Base-by-base conservation (phyloP, 129 eudicot genomes). In the Tanacetum coccineum region DNA sequence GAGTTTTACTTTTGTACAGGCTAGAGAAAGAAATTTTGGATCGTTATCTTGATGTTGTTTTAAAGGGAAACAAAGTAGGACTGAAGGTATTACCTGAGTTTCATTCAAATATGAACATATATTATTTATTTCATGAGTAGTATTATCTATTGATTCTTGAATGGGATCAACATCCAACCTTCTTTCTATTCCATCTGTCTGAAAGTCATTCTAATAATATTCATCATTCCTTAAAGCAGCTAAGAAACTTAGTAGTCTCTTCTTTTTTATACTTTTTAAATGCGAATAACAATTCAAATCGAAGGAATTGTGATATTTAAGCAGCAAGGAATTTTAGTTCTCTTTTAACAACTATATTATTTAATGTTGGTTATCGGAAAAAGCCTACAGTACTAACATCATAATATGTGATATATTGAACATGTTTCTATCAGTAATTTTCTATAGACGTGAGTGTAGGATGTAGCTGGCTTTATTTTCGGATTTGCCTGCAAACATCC, bases 61-160 rank as follows among this genome's bases (percentile, higher is more conserved):
- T 93, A 78, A 93, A 93, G 78, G 98, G 98, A 51, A 93, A 93
- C 81, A 93, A 81, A 78, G 98, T 88, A 52, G 98, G 98, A 20
- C 68, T 93, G 71, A 93, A 93, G 98, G 98, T 93, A 80, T 62
- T 69, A 40, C 45, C 66, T 57, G 64, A 67, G 28, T 22, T 39
- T 32, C 25, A 9, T 13, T 50, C 8, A 21, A 6, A 60, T 52
- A 32, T 7, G 3, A 4, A 48, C 9, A 50, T 62, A 14, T 53
- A 46, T 36, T 15, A 20, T 28, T 15, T 21, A 3, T 56, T 3
- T 32, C 20, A 46, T 25, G 25, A 20, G 52, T 66, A 55, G 22
- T 14, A 56, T 79, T 30, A 36, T 63, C 62, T 26, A 26, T 68
- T 42, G 48, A 40, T 11, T 53, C 54, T 64, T 64, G 54, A 20